Evolutionary conservation across 2,329 filamentous ascomycete genomes (phyloP).

Genomic region (Biscogniauxia sp.): DNA sequence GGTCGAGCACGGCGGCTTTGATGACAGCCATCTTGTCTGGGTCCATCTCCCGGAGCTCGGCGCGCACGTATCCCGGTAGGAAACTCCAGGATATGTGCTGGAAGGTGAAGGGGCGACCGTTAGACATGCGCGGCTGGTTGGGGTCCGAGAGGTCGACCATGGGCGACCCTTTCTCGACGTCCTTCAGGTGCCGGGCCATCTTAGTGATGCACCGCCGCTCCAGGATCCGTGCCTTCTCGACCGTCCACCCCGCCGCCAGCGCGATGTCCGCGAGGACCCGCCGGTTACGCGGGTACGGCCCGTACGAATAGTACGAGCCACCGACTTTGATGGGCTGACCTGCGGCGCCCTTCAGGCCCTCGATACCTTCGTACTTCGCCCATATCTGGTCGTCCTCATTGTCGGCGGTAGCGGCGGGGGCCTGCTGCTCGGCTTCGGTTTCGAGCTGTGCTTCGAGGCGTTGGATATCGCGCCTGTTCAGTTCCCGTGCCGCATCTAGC

Average conservation of each 20-base stretch:
- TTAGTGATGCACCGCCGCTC: slow-evolving; percentile 6
- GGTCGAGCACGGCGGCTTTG: slow-evolving; percentile 14
- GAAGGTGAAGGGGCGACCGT: slow-evolving; percentile 11
- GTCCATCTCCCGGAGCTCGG: slow-evolving; percentile 10
- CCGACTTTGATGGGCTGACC: slow-evolving; percentile 8
- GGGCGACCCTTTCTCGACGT: no score
- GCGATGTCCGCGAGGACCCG: slow-evolving; percentile 14
- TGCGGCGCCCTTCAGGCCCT: slow-evolving; percentile 6
- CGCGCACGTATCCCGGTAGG: neutral
- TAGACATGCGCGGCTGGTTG: slow-evolving; percentile 6
- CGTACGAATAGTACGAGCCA: slow-evolving; percentile 10
- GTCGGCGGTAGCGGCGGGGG: neutral
- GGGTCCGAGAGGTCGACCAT: slow-evolving; percentile 2
- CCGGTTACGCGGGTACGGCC: slow-evolving; percentile 13
- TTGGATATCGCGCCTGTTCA: slow-evolving; percentile 13
- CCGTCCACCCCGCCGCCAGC: slow-evolving; percentile 12
- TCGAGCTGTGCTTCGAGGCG: slow-evolving; percentile 1
- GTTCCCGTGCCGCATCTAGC: slow-evolving; percentile 12
- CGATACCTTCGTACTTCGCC: slow-evolving; percentile 9
- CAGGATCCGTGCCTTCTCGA: slow-evolving; percentile 9
- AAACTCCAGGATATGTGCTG: slow-evolving; percentile 10
- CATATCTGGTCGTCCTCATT: slow-evolving; percentile 11
- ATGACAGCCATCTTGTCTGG: slow-evolving; percentile 6
- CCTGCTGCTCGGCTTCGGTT: neutral
- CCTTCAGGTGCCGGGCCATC: neutral